These are phyloP conservation scores for Botrytis elliptica DNA, from an alignment of 2,329 filamentous ascomycete genomes.

Conservation along the genomic window DNA sequence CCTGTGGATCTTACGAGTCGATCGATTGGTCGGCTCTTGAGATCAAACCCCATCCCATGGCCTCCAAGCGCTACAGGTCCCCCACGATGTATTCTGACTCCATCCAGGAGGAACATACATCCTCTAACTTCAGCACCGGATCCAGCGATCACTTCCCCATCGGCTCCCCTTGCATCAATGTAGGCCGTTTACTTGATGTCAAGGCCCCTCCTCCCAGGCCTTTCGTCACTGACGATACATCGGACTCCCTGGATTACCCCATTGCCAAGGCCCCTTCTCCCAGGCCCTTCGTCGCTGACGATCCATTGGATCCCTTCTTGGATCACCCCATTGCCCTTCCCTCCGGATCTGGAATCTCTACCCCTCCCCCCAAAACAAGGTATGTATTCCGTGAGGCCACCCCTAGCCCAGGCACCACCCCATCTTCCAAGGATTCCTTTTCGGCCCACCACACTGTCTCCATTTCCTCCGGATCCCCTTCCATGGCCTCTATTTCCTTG, in stretches of 20 bases:
- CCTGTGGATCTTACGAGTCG: slow-evolving; percentile 4
- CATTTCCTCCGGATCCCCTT: neutral
- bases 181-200: slow-evolving; percentile 3
- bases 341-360: neutral
- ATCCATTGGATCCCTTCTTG: neutral
- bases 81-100: slow-evolving; percentile 12
- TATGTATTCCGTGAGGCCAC: neutral
- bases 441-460: neutral
- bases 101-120: neutral
- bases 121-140: neutral
- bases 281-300: neutral
- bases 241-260: neutral
- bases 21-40: slow-evolving; percentile 18
- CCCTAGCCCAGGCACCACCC: neutral
- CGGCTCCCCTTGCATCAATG: neutral
- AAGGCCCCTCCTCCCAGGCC: neutral
- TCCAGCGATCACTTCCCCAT: neutral
- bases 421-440: neutral
- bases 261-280: neutral
- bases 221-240: neutral
- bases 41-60: neutral
- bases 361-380: neutral
- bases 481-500: neutral
- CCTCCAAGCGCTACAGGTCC: neutral
- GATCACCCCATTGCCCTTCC: neutral